Percentiles rank a stretch among this genome's conserved stretches.
These are phyloP conservation scores for Escallonia rubra DNA, from an alignment of 129 eudicot genomes.

Conservation along the genomic window DNA sequence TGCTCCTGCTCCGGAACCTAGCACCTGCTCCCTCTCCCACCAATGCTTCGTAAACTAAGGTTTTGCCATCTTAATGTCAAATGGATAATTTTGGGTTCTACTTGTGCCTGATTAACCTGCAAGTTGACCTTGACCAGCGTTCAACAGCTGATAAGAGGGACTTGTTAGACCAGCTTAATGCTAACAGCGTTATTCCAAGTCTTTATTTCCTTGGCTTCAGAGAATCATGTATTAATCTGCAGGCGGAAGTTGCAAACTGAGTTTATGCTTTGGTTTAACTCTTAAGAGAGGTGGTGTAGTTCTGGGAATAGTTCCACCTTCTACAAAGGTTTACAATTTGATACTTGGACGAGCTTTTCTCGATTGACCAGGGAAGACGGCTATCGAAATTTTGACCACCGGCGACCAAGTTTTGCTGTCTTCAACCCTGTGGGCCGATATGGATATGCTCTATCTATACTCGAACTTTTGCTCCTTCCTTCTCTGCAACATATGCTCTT, in stretches of 20 bases:
- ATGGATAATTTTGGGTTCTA: no score
- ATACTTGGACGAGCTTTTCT: slow-evolving; percentile 97
- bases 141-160: no score
- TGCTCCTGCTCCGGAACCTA: no score
- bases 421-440: slow-evolving; percentile 98
- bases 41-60: background rate
- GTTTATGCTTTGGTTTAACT: slow-evolving; percentile 29
- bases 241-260: background rate
- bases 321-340: slow-evolving; percentile 75
- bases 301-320: slow-evolving; percentile 90
- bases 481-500: background rate
- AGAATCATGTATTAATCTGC: background rate
- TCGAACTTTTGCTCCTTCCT: background rate
- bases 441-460: slow-evolving; percentile 40
- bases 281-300: slow-evolving; percentile 70
- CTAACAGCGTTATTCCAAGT: no score
- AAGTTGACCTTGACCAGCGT: no score
- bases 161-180: no score
- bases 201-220: background rate
- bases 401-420: slow-evolving; percentile 92
- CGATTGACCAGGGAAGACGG: slow-evolving; percentile 92
- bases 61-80: background rate
- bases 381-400: slow-evolving; percentile 77
- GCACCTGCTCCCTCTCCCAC: background rate
- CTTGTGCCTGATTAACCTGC: background rate